Base-by-base conservation (phyloP, 495 filamentous ascomycete species). In the Neurospora tetrasperma region DNA sequence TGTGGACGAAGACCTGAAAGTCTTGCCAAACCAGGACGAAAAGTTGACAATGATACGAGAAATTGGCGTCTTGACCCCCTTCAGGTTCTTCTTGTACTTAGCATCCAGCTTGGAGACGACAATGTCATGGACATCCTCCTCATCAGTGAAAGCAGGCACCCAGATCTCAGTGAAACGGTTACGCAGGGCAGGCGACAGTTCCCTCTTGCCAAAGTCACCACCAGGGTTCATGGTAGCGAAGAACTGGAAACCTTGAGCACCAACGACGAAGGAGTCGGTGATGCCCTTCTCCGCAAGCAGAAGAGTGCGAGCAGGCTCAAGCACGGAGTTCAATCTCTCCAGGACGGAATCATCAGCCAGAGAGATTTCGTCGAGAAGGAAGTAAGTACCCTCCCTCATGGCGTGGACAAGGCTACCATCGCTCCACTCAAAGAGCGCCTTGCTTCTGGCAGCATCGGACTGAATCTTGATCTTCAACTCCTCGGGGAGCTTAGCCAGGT, bases 101-200 rank as follows among this genome's bases (percentile, higher is more conserved):
- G 79, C 76, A 12, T 80, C 76, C 7, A 98, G 83, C 79, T 96
- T 97, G 42, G 89, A 89, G 41, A 86, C 83, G 10, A 97, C 89
- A 71, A 99, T 98, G 62, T 96, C 91, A 42, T 94, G 82, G 38
- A 98, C 89, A 78, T 99, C 96, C 39, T 94, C 90, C 43, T 86
- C 85, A 54, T 96, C 93, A 0, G 92, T 92, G 62, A 92, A 83
- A 4, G 94, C 85, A 4, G 96, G 94, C 0, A 97, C 96, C 96
- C 96, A 99, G 27, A 99, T 97, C 79, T 99, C 96, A 0, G 96
- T 99, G 83, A 99, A 98, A 48, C 96, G 91, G 79, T 99, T 98
- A 35, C 96, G 88, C 71, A 99, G 85, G 35, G 96, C 96, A 6
- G 95, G 94, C 4, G 96, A 98, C 66, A 99, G 89, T 80, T 99